phyloP scores from a whole-genome alignment of 192 early-diverging fungal species.

The Entomortierella chlamydospora region DNA sequence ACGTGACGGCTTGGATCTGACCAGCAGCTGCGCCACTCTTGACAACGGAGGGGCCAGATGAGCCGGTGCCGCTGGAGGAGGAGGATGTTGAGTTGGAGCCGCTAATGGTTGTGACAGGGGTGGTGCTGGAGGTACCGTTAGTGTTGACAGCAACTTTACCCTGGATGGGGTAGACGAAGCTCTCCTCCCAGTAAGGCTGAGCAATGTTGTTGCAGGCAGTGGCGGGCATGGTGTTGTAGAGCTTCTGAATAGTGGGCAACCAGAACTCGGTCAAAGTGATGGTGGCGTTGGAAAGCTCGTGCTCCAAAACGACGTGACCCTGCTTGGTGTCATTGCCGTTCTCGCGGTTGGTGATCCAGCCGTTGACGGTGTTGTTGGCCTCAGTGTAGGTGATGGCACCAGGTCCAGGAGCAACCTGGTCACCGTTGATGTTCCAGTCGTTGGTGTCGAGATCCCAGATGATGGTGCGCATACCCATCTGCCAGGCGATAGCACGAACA shows the following conservation, averaged over 20 bases:
- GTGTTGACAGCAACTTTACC: too few relatives aligned
- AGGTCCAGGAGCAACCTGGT: constrained; percentile 14
- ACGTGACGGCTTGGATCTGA: too few relatives aligned
- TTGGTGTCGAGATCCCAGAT: constrained; percentile 37
- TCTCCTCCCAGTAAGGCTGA: too few relatives aligned
- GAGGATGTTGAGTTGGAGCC: too few relatives aligned
- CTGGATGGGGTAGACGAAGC: too few relatives aligned
- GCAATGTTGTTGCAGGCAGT: constrained; percentile 53
- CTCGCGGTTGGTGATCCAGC: constrained; percentile 50
- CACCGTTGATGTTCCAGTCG: constrained; percentile 57
- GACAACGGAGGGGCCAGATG: too few relatives aligned
- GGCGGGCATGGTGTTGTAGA: constrained; percentile 47
- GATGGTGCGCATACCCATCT: constrained; percentile 52
- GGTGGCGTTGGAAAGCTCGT: constrained; percentile 57
- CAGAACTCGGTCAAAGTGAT: constrained; percentile 55
- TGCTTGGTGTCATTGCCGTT: constrained; percentile 39
- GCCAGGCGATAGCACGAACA: constrained; percentile 58
- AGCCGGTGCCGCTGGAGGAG: too few relatives aligned
- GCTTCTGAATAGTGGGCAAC: constrained; percentile 47
- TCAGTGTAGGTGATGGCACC: constrained; percentile 29
- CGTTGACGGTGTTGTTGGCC: constrained; percentile 50
- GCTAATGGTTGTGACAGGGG: too few relatives aligned
- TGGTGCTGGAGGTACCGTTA: too few relatives aligned
- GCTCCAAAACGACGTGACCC: constrained; percentile 55
- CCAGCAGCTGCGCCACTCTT: too few relatives aligned